These are phyloP conservation scores for Panus rudis DNA, from an alignment of 768 basidiomycete genomes.

Conservation along the genomic window DNA sequence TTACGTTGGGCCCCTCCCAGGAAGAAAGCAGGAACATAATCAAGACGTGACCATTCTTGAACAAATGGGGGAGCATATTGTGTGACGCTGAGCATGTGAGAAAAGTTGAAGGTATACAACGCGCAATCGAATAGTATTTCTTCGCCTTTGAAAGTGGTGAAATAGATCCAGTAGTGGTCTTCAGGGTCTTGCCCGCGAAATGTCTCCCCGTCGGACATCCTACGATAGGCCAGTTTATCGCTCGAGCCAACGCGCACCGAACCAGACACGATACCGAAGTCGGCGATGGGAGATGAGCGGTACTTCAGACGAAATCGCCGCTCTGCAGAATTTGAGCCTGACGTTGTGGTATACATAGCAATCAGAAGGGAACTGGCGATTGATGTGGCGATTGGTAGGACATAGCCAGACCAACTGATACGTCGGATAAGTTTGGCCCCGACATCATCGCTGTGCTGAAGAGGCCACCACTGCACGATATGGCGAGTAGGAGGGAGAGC, in stretches of 20 bases:
- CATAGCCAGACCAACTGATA: constrained; percentile 24
- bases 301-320: constrained; percentile 31
- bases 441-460: constrained; percentile 17
- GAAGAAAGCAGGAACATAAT: constrained; percentile 1
- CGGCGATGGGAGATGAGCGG: constrained; percentile 33
- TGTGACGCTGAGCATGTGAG: not conserved
- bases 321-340: constrained; percentile 5
- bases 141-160: constrained; percentile 35
- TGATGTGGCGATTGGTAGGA: constrained; percentile 28
- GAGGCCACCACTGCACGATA: constrained; percentile 29
- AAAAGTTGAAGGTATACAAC: constrained; percentile 7
- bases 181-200: constrained; percentile 34
- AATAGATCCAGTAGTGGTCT: constrained; percentile 46
- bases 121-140: constrained; percentile 1
- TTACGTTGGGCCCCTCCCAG: not conserved
- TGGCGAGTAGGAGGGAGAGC: not conserved
- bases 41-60: no score
- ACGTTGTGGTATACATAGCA: constrained; percentile 35
- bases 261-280: constrained; percentile 38
- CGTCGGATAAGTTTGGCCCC: constrained; percentile 23
- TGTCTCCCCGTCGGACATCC: no score
- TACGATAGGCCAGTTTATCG: no score
- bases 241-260: constrained; percentile 19
- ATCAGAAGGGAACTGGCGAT: constrained; percentile 29
- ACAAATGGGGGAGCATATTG: not conserved